phyloP scores from a whole-genome alignment of 352 stramenopile species.

The Pythium dissotocum region DNA sequence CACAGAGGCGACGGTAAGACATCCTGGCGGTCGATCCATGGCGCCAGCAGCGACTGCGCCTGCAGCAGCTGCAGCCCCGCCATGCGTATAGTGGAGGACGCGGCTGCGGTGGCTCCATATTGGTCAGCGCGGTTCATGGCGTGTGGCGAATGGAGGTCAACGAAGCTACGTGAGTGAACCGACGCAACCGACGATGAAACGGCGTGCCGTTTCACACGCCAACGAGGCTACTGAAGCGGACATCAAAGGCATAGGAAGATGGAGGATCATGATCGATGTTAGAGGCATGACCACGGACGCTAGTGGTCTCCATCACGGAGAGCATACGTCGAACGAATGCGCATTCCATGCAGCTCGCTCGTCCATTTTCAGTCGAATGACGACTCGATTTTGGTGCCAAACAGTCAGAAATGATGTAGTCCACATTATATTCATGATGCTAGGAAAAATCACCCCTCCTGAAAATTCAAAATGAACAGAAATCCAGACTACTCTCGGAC shows the following conservation, averaged over 20 bases:
- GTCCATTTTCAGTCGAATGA: background rate
- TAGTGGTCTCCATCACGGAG: background rate
- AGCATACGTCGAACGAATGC: background rate
- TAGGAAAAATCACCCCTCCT: background rate
- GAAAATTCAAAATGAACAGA: background rate
- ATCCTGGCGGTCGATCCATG: slow-evolving; percentile 28
- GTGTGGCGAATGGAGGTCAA: background rate
- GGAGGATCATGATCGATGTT: background rate
- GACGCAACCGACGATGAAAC: slow-evolving; percentile 4
- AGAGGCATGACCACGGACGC: background rate
- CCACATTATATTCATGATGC: background rate
- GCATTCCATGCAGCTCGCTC: background rate
- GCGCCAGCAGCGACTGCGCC: slow-evolving; percentile 24
- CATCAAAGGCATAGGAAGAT: background rate
- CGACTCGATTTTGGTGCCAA: slow-evolving; percentile 2
- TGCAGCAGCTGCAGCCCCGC: slow-evolving; percentile 33
- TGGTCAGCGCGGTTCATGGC: background rate
- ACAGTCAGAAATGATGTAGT: slow-evolving; percentile 14
- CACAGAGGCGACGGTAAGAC: slow-evolving; percentile 31
- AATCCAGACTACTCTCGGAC: background rate
- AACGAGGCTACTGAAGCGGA: background rate
- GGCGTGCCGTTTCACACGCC: slow-evolving; percentile 9
- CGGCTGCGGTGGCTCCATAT: background rate
- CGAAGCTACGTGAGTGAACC: background rate
- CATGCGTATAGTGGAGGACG: background rate